These are phyloP conservation scores for Claviceps maximensis DNA, from an alignment of 2,329 filamentous ascomycete genomes.

Conservation along the genomic window DNA sequence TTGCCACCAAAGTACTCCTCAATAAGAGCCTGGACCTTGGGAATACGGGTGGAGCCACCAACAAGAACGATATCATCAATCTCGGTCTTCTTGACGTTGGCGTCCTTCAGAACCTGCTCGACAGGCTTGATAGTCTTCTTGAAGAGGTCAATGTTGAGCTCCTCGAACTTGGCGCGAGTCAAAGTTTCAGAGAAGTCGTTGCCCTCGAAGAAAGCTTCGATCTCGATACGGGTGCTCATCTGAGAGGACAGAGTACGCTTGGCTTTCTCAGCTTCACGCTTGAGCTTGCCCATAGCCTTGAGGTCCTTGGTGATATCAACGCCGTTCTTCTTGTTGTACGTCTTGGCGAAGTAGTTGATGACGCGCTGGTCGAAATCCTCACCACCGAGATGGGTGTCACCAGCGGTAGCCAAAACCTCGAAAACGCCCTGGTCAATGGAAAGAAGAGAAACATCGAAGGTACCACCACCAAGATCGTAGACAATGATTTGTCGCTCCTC, in stretches of 20 bases:
- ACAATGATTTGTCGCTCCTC: slow-evolving; percentile 82
- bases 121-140: slow-evolving; percentile 99
- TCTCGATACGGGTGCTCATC: slow-evolving; percentile 88
- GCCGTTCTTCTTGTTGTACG: slow-evolving; percentile 95
- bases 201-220: slow-evolving; percentile 93
- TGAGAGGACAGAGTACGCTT: slow-evolving; percentile 95
- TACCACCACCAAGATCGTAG: slow-evolving; percentile 89
- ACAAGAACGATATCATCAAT: slow-evolving; percentile 95
- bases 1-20: slow-evolving; percentile 94
- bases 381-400: slow-evolving; percentile 95
- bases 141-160: slow-evolving; percentile 97
- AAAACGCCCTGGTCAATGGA: slow-evolving; percentile 88
- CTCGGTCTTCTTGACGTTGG: slow-evolving; percentile 91
- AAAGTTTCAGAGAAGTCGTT: slow-evolving; percentile 97
- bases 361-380: slow-evolving; percentile 98
- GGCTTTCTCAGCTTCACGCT: slow-evolving; percentile 98
- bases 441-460: slow-evolving; percentile 86
- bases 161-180: slow-evolving; percentile 97
- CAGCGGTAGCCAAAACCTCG: slow-evolving; percentile 85
- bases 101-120: slow-evolving; percentile 96
- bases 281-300: slow-evolving; percentile 98
- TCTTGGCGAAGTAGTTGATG: slow-evolving; percentile 92
- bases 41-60: slow-evolving; percentile 97
- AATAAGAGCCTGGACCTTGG: slow-evolving; percentile 88
- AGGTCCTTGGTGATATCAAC: slow-evolving; percentile 88